Percentiles rank a stretch among this genome's conserved stretches.
Evolutionary conservation across 768 basidiomycete species (phyloP).

Genomic region (Tricholoma furcatifolium): DNA sequence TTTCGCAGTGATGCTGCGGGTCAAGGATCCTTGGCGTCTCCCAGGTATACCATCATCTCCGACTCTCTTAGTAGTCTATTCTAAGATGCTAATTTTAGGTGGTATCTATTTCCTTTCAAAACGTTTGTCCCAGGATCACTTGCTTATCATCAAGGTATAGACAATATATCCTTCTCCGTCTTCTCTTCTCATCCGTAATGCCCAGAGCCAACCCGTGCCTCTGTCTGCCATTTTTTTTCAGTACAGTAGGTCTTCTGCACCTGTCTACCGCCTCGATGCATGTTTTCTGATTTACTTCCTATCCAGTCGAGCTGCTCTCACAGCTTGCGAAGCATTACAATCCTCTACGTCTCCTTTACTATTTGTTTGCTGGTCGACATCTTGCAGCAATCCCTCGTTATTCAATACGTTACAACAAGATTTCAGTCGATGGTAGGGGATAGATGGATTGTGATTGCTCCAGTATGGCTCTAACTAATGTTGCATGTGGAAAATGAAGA

Average conservation of each 20-base stretch:
- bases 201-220: conserved; percentile 52
- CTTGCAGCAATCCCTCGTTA: conserved; percentile 48
- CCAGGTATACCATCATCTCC: conserved; percentile 54
- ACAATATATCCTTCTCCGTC: not conserved
- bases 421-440: conserved; percentile 5
- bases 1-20: conserved; percentile 79
- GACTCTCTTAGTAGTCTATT: not conserved
- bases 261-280: not conserved
- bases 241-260: conserved; percentile 44
- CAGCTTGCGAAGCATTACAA: conserved; percentile 56
- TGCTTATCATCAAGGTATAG: conserved; percentile 34
- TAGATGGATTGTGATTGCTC: too few species aligned
- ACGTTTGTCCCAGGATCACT: conserved; percentile 16
- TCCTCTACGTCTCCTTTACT: conserved; percentile 51
- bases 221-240: conserved; percentile 54
- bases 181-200: not conserved
- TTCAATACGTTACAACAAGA: conserved; percentile 35
- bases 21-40: conserved; percentile 81
- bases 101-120: conserved; percentile 32
- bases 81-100: conserved; percentile 17
- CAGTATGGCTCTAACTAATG: too few species aligned
- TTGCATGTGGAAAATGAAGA: too few species aligned
- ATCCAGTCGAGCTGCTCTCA: conserved; percentile 47
- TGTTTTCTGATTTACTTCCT: not conserved
- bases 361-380: conserved; percentile 46